These are phyloP conservation scores for Sclerotinia glacialis DNA, from an alignment of 2,329 filamentous ascomycete genomes.

Conservation along the genomic window DNA sequence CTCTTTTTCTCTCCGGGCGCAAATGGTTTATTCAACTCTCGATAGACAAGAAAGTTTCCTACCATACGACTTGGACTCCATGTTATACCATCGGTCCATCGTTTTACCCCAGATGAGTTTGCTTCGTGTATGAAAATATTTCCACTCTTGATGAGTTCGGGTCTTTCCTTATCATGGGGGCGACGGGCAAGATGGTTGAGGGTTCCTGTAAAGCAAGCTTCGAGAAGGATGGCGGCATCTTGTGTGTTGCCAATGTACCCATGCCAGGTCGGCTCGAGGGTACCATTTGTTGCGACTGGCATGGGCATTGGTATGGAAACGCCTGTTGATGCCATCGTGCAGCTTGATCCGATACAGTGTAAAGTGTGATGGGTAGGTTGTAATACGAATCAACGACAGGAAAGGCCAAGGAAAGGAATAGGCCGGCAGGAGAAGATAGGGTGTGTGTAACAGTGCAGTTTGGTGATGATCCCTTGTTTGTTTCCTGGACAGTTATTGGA, in stretches of 20 bases:
- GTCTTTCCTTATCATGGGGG: constrained; percentile 81
- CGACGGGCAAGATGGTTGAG: constrained; percentile 76
- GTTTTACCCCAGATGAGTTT: constrained; percentile 83
- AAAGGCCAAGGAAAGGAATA: not conserved
- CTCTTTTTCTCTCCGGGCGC: constrained; percentile 82
- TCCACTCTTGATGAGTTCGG: constrained; percentile 74
- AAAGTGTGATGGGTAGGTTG: not conserved
- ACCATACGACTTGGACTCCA: constrained; percentile 95
- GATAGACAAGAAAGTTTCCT: constrained; percentile 93
- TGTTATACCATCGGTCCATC: constrained; percentile 88
- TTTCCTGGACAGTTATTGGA: not conserved
- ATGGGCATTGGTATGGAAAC: constrained; percentile 6
- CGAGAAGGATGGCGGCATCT: constrained; percentile 74
- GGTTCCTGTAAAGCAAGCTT: constrained; percentile 69
- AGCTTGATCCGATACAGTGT: not conserved
- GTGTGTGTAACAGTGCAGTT: not conserved
- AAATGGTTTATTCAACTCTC: constrained; percentile 96
- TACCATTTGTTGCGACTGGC: constrained; percentile 29
- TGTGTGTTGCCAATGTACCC: constrained; percentile 35
- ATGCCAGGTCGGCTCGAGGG: constrained; percentile 32
- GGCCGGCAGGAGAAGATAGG: not conserved
- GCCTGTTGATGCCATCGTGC: constrained; percentile 9
- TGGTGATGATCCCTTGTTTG: not conserved
- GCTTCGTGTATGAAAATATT: constrained; percentile 92
- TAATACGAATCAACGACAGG: not conserved